These are phyloP conservation scores for Murraya paniculata DNA, from an alignment of 345 rosid species.

Conservation along the genomic window DNA sequence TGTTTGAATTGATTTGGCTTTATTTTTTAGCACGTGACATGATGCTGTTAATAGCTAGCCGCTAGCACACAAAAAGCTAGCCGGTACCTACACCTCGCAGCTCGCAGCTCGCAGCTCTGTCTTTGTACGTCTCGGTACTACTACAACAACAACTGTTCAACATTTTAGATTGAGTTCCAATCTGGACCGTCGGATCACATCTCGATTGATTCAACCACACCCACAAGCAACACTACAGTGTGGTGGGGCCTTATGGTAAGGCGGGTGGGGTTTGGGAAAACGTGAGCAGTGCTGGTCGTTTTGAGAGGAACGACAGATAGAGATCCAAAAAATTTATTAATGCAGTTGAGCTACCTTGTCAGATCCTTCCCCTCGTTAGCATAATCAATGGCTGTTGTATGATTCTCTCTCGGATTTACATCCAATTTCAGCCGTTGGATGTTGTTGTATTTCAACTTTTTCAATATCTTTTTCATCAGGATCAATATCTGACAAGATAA, in stretches of 20 bases:
- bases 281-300: slow-evolving; percentile 1
- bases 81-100: no score
- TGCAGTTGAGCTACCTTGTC: background rate
- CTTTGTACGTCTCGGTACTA: background rate
- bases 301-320: slow-evolving; percentile 1
- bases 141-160: background rate
- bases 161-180: background rate
- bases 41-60: no score
- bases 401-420: background rate
- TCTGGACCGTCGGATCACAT: background rate
- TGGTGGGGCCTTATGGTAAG: background rate
- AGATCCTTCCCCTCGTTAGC: background rate
- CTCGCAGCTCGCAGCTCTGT: background rate
- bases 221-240: background rate
- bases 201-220: background rate
- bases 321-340: slow-evolving; percentile 24
- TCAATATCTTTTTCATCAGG: background rate
- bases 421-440: background rate
- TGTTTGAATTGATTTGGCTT: no score
- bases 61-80: no score
- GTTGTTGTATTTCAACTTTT: background rate
- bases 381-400: background rate
- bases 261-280: background rate
- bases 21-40: no score
- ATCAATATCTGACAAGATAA: slow-evolving; percentile 36